Evolutionary conservation across 2,329 filamentous ascomycete species (phyloP).

Genomic region (Pseudogymnoascus pannorum): DNA sequence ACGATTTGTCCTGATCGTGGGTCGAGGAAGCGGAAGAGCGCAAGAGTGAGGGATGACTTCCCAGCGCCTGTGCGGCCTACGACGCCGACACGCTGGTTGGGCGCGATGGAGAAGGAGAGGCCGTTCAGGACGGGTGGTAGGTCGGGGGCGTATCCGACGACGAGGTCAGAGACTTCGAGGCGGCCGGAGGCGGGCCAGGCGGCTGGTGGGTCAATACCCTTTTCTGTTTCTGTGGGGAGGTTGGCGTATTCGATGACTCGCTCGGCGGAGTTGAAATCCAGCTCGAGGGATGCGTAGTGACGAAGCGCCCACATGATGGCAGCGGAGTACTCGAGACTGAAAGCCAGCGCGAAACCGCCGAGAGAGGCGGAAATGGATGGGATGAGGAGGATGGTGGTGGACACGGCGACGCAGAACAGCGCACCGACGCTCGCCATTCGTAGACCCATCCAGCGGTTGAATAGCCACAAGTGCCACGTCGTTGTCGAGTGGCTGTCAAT

Average conservation of each 20-base stretch:
- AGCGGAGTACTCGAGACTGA: constrained; percentile 61
- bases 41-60: constrained; percentile 68
- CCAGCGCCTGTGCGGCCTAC: constrained; percentile 73
- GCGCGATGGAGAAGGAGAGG: constrained; percentile 57
- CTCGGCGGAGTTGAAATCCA: constrained; percentile 74
- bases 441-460: constrained; percentile 72
- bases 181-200: constrained; percentile 69
- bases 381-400: constrained; percentile 54
- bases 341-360: constrained; percentile 68
- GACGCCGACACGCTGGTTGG: constrained; percentile 66
- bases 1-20: constrained; percentile 55
- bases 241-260: constrained; percentile 68
- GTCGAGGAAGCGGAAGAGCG: constrained; percentile 72
- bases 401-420: constrained; percentile 59
- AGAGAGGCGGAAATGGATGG: constrained; percentile 59
- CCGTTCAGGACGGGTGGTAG: constrained; percentile 64
- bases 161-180: constrained; percentile 66
- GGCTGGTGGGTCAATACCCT: constrained; percentile 54
- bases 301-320: constrained; percentile 60
- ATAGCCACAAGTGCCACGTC: constrained; percentile 61
- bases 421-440: constrained; percentile 64
- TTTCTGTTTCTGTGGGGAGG: constrained; percentile 58
- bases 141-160: constrained; percentile 64
- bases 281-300: constrained; percentile 62
- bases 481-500: constrained; percentile 63